These are phyloP conservation scores for Backusella morwellensis DNA, from an alignment of 192 early-diverging fungal genomes.

Conservation along the genomic window DNA sequence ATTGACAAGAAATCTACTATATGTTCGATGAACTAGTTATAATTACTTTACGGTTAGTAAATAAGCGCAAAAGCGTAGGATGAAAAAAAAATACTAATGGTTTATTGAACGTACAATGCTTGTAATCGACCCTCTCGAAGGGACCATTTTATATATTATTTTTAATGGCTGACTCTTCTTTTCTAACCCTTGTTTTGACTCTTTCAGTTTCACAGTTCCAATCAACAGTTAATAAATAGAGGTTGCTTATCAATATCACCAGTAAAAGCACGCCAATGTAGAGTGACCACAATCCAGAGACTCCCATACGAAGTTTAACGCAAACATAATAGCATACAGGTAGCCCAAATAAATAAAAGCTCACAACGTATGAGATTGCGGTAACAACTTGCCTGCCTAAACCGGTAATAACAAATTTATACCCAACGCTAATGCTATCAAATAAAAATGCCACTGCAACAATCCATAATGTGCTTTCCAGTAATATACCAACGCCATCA, in stretches of 20 bases:
- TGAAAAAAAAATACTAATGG: neutral
- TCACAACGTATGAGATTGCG: constrained; percentile 47
- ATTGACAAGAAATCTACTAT: neutral
- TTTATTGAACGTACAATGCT: neutral
- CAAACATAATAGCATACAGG: constrained; percentile 59
- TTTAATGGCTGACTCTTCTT: constrained; percentile 15
- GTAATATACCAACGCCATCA: constrained; percentile 41
- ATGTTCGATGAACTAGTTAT: neutral
- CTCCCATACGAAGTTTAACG: constrained; percentile 48
- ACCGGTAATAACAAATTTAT: constrained; percentile 69
- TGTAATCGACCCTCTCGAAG: neutral
- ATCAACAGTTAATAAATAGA: constrained; percentile 17
- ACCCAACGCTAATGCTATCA: constrained; percentile 57
- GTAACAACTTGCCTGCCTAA: constrained; percentile 72
- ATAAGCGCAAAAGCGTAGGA: neutral
- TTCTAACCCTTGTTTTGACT: neutral
- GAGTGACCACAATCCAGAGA: constrained; percentile 62
- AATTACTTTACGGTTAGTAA: neutral
- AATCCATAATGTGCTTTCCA: constrained; percentile 36
- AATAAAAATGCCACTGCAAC: constrained; percentile 61
- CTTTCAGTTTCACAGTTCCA: constrained; percentile 21
- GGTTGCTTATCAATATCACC: neutral
- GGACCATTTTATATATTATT: neutral
- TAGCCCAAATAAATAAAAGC: constrained; percentile 66
- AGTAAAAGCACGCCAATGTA: constrained; percentile 40